Evolutionary conservation across 73 alveolate genomes (phyloP).

Genomic region (Tetrahymena elliotti): DNA sequence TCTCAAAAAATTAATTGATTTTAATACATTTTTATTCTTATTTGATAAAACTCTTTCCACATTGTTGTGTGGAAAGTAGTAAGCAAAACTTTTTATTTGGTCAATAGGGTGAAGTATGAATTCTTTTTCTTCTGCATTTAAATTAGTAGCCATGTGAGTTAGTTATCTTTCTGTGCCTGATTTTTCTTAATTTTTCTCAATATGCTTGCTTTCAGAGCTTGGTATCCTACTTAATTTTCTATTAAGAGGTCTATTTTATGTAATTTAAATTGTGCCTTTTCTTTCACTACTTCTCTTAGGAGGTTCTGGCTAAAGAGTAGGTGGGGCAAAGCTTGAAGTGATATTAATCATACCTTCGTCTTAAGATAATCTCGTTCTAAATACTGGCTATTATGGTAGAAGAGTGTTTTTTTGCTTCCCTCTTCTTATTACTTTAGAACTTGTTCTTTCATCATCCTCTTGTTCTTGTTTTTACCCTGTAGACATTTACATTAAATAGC

Average conservation of each 20-base stretch:
- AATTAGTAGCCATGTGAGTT: neutral
- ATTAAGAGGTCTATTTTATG: neutral
- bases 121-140: neutral
- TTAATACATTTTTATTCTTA: neutral
- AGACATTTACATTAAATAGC: neutral
- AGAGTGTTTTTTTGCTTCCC: neutral
- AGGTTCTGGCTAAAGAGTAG: neutral
- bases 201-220: neutral
- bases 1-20: neutral
- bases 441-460: neutral
- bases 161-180: neutral
- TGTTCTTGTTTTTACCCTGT: neutral
- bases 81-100: neutral
- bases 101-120: neutral
- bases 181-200: neutral
- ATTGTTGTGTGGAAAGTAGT: neutral
- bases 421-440: neutral
- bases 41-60: neutral
- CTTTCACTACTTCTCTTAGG: neutral
- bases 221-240: neutral
- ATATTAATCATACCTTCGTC: neutral
- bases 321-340: neutral
- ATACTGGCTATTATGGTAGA: neutral
- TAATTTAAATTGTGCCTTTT: neutral
- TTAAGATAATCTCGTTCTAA: neutral